Conservation (phyloP, 371 early-diverging fungal genomes). For the Nosema granulosis region DNA sequence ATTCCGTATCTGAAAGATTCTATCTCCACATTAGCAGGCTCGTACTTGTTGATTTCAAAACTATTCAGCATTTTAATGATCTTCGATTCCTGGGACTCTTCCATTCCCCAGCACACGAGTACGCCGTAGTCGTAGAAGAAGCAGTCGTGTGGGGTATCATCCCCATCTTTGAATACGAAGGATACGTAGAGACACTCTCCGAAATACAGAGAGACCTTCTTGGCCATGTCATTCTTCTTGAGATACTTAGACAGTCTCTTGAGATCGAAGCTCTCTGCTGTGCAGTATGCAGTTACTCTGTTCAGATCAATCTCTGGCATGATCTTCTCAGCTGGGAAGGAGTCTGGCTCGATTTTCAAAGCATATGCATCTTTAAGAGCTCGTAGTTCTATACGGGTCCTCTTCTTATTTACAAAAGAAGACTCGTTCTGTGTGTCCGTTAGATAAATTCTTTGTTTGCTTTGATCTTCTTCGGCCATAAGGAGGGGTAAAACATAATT, state of each 20-base stretch:
- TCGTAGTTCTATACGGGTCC: slow-evolving; percentile 59
- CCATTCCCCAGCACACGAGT: slow-evolving; percentile 66
- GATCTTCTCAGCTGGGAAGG: slow-evolving; percentile 38
- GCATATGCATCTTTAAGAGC: slow-evolving; percentile 64
- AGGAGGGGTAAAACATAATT: slow-evolving; percentile 20
- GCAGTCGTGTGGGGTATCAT: slow-evolving; percentile 51
- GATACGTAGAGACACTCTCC: slow-evolving; percentile 66
- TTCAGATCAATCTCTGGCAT: slow-evolving; percentile 56
- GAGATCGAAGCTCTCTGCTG: slow-evolving; percentile 65
- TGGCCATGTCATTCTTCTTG: slow-evolving; percentile 52
- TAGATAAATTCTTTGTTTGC: slow-evolving; percentile 52
- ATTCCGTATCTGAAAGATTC: slow-evolving; percentile 67
- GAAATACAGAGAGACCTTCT: slow-evolving; percentile 64
- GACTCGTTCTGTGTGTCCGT: slow-evolving; percentile 44
- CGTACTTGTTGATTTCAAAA: slow-evolving; percentile 63
- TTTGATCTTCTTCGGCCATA: slow-evolving; percentile 27
- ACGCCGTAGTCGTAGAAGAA: slow-evolving; percentile 67
- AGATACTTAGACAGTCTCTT: slow-evolving; percentile 60
- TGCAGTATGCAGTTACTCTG: slow-evolving; percentile 66
- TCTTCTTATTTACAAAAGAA: slow-evolving; percentile 51
- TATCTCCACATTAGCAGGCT: slow-evolving; percentile 53
- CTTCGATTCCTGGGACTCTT: slow-evolving; percentile 52
- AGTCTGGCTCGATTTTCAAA: slow-evolving; percentile 54
- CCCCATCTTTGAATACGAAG: slow-evolving; percentile 25
- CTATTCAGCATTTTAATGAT: slow-evolving; percentile 61